A percentile compares a stretch with the other conserved stretches of the same genome.
Evolutionary conservation across 345 rosid species (phyloP).

Genomic region (Populus pruinosa): DNA sequence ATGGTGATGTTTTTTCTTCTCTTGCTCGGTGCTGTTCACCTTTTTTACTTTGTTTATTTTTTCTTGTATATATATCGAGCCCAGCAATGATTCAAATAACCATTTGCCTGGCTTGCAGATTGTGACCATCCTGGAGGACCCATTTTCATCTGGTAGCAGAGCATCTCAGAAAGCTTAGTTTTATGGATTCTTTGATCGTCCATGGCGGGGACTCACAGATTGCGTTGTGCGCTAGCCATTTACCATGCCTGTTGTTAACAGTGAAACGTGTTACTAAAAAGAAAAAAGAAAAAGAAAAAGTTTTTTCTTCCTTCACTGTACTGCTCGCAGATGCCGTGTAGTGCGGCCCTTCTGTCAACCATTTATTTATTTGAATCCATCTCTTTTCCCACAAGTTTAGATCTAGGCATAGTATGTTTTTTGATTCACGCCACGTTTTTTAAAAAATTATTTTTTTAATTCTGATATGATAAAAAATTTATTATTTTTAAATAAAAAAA

Average conservation of each 20-base stretch:
- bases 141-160: neutral
- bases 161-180: slow-evolving; percentile 7
- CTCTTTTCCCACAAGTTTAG: neutral
- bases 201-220: slow-evolving; percentile 6
- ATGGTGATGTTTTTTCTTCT: neutral
- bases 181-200: slow-evolving; percentile 14
- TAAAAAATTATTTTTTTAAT: too few species aligned
- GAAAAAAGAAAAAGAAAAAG: neutral
- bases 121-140: slow-evolving; percentile 26
- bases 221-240: slow-evolving; percentile 16
- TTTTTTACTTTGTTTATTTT: neutral
- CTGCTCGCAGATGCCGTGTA: slow-evolving; percentile 3
- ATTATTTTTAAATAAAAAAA: too few species aligned
- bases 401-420: too few species aligned
- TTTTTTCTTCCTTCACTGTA: neutral
- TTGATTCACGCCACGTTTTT: too few species aligned
- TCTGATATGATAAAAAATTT: too few species aligned
- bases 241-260: slow-evolving; percentile 16
- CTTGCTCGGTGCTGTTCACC: neutral
- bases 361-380: neutral
- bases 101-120: slow-evolving; percentile 29
- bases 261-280: slow-evolving; percentile 8
- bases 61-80: neutral
- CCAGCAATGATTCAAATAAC: slow-evolving; percentile 31
- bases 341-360: neutral